Evolutionary conservation across 192 early-diverging fungal species (phyloP).

Genomic region (Coemansia sp.): DNA sequence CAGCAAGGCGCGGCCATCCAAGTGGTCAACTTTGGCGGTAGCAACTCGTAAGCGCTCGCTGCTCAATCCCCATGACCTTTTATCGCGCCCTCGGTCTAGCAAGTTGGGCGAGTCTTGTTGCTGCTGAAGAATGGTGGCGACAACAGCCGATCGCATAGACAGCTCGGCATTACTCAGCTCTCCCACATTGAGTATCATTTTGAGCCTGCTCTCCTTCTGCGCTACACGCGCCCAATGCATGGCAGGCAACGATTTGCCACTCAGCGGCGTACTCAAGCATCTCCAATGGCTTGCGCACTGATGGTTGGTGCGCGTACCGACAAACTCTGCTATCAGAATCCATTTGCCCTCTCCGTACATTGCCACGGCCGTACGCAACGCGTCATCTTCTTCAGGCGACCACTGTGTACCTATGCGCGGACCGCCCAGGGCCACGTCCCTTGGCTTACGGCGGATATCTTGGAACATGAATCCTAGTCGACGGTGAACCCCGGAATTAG

Average conservation of each 20-base stretch:
- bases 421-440: background rate
- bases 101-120: background rate
- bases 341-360: slow-evolving; percentile 26
- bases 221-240: slow-evolving; percentile 12
- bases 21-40: background rate
- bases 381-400: slow-evolving; percentile 33
- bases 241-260: slow-evolving; percentile 7
- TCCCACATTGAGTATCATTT: background rate
- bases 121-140: slow-evolving; percentile 6
- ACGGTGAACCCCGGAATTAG: background rate
- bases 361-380: slow-evolving; percentile 26
- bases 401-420: slow-evolving; percentile 4
- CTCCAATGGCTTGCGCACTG: slow-evolving; percentile 29
- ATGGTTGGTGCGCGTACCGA: slow-evolving; percentile 15
- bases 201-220: background rate
- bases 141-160: slow-evolving; percentile 2
- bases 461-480: background rate
- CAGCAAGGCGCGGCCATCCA: slow-evolving; percentile 5
- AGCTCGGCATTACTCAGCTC: background rate
- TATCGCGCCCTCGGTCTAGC: background rate
- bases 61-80: background rate
- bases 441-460: background rate
- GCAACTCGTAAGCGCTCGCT: background rate
- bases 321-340: slow-evolving; percentile 19
- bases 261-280: slow-evolving; percentile 10